phyloP scores from a whole-genome alignment of 179 eudicot species.

The Heliamphora pulchella region DNA sequence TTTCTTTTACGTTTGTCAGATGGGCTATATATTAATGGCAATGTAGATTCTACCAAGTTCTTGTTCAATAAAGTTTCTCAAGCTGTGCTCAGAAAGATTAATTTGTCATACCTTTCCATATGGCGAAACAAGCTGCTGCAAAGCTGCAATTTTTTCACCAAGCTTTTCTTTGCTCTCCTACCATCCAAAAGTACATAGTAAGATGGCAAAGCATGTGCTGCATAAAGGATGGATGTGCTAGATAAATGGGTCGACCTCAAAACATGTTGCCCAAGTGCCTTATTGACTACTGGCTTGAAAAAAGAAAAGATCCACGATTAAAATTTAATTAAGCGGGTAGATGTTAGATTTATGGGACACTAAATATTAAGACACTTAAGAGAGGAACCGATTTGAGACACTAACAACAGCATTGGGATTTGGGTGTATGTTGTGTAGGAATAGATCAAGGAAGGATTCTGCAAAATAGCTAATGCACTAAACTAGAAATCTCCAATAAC shows the following conservation, averaged over 20 bases:
- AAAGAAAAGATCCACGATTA: neutral
- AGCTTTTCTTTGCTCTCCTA: conserved; percentile 71
- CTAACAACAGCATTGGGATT: neutral
- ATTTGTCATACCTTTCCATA: conserved; percentile 42
- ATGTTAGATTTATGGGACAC: neutral
- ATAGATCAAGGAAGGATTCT: neutral
- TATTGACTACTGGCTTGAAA: neutral
- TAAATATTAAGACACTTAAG: neutral
- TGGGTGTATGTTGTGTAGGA: neutral
- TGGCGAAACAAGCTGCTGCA: conserved; percentile 81
- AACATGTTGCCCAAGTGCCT: neutral
- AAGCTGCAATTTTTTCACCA: conserved; percentile 62
- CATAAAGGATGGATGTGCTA: neutral
- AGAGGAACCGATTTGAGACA: neutral
- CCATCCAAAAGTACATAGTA: conserved; percentile 14
- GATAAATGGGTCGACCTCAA: neutral
- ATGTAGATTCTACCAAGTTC: neutral
- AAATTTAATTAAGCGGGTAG: neutral
- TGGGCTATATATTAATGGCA: neutral
- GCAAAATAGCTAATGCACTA: neutral
- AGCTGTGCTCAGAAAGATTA: neutral
- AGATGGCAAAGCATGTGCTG: neutral
- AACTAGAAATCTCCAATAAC: neutral
- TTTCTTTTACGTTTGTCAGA: neutral
- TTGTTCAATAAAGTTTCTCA: neutral